Evolutionary conservation across 2,329 filamentous ascomycete species (phyloP), one percentile per base, ranked within the genome.

Genomic region (Aspergillus calidoustus): DNA sequence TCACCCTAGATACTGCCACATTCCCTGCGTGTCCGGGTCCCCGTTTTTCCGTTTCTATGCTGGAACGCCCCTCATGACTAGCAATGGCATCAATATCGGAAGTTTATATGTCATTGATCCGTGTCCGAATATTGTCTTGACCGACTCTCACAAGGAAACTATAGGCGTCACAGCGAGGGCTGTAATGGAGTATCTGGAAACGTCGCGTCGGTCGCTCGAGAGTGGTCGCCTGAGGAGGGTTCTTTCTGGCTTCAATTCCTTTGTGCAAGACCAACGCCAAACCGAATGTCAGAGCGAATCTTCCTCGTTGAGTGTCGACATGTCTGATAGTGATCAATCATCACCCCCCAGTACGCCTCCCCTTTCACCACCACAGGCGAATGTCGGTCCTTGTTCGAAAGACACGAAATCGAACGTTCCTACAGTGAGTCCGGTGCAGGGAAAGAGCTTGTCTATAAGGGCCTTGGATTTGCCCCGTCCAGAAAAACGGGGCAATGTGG

Each of bases 11-110:
- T 80, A 71, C 57, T 65, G 66, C 23, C 47, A 65, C 3, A 64
- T 73, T n/a, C 69, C 71, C 8, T 72, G 71, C 54, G 71, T 74
- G 25, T 59, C 63, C 8, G 69, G 68, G 0, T 60, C 65, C 22
- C 71, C 73, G 4, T 63, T 66, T 54, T 72, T 73, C 57, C 68
- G 64, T 28, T 75, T 68, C 63, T 75, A 75, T 57, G 72, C 70
- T 22, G 72, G 69, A 28, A 72, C 70, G 23, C 72, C 72, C 13
- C 59, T 75, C 31, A 72, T 63, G 15, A 74, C 72, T n/a, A 68
- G 65, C 41, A 66, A 66, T 30, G 71, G 71, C 4, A 67, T 74
- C 59, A 74, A 71, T 59, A 75, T 75, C 49, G 72, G 72, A n/a
- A 72, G 67, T 54, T 54, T 75, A 13, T 73, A 70, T 49, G 62